A percentile compares a stretch with the other conserved stretches of the same genome.
Conservation (phyloP, 352 stramenopile genomes). For the Pythium rhizo-oryzae region DNA sequence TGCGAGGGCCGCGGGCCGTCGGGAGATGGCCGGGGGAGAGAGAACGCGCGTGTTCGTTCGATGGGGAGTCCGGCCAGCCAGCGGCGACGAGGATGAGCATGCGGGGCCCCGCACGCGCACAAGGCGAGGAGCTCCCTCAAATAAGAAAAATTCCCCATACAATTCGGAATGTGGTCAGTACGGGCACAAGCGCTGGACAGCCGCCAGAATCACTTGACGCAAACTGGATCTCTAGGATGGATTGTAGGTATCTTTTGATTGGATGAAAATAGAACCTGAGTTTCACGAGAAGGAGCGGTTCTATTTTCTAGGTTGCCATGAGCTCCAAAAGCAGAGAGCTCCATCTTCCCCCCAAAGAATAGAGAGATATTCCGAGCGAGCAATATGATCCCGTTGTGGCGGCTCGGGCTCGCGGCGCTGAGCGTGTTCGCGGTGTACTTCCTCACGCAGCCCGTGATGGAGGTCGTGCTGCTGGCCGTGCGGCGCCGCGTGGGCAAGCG, state of each 20-base stretch:
- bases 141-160: neutral
- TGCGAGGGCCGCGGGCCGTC: too few species aligned
- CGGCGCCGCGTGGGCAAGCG: constrained; percentile 62
- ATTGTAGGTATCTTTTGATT: neutral
- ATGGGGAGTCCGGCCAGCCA: neutral
- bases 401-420: constrained; percentile 51
- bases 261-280: neutral
- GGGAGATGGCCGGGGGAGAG: too few species aligned
- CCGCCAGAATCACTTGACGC: constrained; percentile 2
- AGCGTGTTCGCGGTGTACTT: constrained; percentile 52
- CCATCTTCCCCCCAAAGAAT: neutral
- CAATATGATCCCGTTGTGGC: constrained; percentile 54
- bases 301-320: neutral
- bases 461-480: constrained; percentile 52
- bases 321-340: neutral
- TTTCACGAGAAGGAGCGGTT: neutral
- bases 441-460: constrained; percentile 50
- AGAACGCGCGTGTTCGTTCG: neutral
- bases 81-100: constrained; percentile 15
- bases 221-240: neutral
- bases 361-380: neutral
- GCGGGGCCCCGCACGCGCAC: too few species aligned
- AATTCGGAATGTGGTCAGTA: constrained; percentile 31
- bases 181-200: constrained; percentile 9
- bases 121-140: neutral